These are phyloP conservation scores for Nitzschia sp. DNA, from an alignment of 108 stramenopile species.

Conservation along the genomic window DNA sequence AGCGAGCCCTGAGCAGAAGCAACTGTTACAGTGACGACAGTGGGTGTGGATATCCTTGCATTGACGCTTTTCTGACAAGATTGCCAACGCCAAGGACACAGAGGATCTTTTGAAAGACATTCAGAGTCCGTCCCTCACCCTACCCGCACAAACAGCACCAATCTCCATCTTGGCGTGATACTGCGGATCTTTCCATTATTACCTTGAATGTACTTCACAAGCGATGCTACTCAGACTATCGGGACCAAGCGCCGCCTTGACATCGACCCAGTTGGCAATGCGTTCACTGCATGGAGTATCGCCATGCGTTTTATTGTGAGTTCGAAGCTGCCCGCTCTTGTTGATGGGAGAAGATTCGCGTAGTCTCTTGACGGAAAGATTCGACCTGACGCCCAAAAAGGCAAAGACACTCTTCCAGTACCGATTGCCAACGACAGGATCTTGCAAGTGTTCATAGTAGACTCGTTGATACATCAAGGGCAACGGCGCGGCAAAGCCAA, in stretches of 20 bases:
- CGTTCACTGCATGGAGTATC: neutral
- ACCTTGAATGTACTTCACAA: neutral
- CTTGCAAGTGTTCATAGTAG: neutral
- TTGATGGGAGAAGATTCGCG: neutral
- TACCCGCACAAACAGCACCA: neutral
- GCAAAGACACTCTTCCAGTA: neutral
- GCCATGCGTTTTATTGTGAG: neutral
- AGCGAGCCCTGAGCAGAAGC: neutral
- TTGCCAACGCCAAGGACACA: neutral
- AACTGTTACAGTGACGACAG: slow-evolving; percentile 13
- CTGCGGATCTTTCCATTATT: neutral
- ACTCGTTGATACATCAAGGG: neutral
- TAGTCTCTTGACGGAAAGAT: neutral
- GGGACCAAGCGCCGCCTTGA: neutral
- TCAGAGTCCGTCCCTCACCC: no score
- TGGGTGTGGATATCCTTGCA: slow-evolving; percentile 27
- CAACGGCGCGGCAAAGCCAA: slow-evolving; percentile 1
- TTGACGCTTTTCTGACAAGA: slow-evolving; percentile 5
- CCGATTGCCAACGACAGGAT: neutral
- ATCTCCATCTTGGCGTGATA: neutral
- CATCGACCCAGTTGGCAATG: slow-evolving; percentile 2
- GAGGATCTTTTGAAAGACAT: neutral
- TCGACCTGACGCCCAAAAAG: neutral
- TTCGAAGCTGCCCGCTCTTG: neutral
- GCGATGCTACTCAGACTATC: neutral